Percentiles rank a stretch among this genome's conserved stretches.
phyloP scores from a whole-genome alignment of 495 filamentous ascomycete species.

The Schizothecium vesticola region DNA sequence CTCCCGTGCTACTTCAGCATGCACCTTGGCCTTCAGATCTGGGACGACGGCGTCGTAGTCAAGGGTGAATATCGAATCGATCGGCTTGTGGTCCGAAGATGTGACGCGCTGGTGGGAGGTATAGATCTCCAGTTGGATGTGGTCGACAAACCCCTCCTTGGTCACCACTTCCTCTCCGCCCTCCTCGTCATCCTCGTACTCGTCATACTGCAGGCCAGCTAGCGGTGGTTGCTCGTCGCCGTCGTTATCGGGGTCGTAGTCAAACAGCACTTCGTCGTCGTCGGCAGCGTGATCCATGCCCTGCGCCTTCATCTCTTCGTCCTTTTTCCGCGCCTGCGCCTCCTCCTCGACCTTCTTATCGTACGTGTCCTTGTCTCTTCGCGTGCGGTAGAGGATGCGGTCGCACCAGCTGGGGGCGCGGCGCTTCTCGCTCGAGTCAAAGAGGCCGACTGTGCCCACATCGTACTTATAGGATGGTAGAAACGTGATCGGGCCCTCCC shows the following conservation, averaged over 20 bases:
- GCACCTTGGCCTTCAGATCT: conserved; percentile 72
- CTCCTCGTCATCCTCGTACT: conserved; percentile 50
- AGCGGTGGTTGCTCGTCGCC: conserved; percentile 37
- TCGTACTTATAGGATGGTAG: conserved; percentile 96
- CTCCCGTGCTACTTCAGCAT: conserved; percentile 81
- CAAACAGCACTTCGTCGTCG: conserved; percentile 82
- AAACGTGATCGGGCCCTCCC: conserved; percentile 82
- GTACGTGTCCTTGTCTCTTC: conserved; percentile 63
- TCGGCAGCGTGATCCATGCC: conserved; percentile 69
- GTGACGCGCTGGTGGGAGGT: conserved; percentile 80
- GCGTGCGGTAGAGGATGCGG: conserved; percentile 81
- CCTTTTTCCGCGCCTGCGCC: conserved; percentile 60
- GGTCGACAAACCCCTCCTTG: conserved; percentile 55
- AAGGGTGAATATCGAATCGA: conserved; percentile 73
- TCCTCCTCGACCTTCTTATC: conserved; percentile 61
- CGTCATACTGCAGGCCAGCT: conserved; percentile 53
- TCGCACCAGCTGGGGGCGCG: conserved; percentile 96
- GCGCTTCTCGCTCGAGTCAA: conserved; percentile 92
- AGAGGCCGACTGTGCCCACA: conserved; percentile 83
- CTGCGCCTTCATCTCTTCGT: conserved; percentile 77
- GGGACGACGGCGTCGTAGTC: conserved; percentile 80
- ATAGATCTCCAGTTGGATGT: conserved; percentile 67
- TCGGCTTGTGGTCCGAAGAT: conserved; percentile 94
- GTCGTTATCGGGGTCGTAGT: conserved; percentile 82
- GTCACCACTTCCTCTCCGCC: conserved; percentile 41